Evolutionary conservation across 805 yeast genomes (phyloP), one percentile per base, ranked within the genome.

Genomic region (Candida nonsorbophila): DNA sequence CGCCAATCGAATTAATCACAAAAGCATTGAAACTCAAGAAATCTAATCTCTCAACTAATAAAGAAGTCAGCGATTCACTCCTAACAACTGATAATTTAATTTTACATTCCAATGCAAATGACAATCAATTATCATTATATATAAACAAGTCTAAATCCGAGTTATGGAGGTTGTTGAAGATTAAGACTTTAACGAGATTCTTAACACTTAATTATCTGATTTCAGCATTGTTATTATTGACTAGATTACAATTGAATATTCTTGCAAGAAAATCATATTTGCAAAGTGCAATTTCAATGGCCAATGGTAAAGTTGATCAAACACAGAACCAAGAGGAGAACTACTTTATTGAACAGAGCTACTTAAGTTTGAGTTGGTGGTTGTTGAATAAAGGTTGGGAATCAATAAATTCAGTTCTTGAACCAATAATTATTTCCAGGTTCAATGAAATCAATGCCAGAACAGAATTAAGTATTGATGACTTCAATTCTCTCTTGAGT

Each of bases 361-460:
- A 83, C 50, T 64, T 90, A 26, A 81, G 94, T 0, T 72, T 86
- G 38, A 80, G 88, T 37, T 90, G 97, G 96, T 90, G 96, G 96
- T 55, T 90, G 25, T 63, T 90, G 28, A 87, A 90, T 53, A 74
- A 78, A 40, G 97, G 97, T 0, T 86, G 92, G 87, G 44, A 67
- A 14, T 59, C 66, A 19, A 58, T 84, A 20, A 66, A 74, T 14
- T 57, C 64, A 16, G 55, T 67, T 13, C 73, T 85, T 16, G 74
- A 76, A 44, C 48, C 53, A 1, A 59, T 72, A 4, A 88, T 90
- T 3, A 65, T 62, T 17, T 65, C 63, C 18, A 77, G 76, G 14
- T 85, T 86, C 50, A 70, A 62, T 7, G 67, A 65, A 7, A 59
- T 84, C 16, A 79, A 76, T 38, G 94, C 95, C 19, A 70, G 87